Evolutionary conservation across 352 stramenopile genomes (phyloP), one percentile per base, ranked within the genome.

Genomic region (Globisporangium paroecandrum): DNA sequence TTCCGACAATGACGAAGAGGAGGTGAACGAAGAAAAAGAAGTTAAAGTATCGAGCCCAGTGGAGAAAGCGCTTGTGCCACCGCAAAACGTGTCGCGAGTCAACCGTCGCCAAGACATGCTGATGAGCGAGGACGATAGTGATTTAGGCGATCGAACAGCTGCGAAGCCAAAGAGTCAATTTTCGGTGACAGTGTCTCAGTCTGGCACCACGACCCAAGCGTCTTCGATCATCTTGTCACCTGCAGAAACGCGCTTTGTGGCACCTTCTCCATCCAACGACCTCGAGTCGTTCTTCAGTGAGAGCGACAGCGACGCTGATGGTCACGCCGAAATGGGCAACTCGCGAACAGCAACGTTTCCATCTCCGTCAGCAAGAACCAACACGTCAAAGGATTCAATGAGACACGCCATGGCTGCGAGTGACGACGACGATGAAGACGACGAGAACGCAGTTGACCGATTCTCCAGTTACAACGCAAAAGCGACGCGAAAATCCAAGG

Each of bases 231-330:
- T 63, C 4, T 53, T 36, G 18, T 49, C 58, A 8, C 58, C 58
- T 41, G 58, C 18, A 20, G 53, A 58, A 4, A 29, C 25, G 22
- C 56, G 32, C 18, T 55, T 22, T 20, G 22, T 38, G 18, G 41
- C 34, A 34, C 34, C 43, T 12, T 64, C 62, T 13, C 43, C 62
- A 10, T 46, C 54, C 6, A 82, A 85, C 57, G 77, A 84, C 10
- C 71, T 91, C 3, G 83, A 89, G 38, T 75, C 67, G 3, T 91
- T 91, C 69, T 72, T 91, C 41, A 89, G 85, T 41, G 80, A 87
- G 66, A 88, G 77, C 46, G 79, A 79, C 7, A 94, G 83, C 32
- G 83, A 89, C 27, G 78, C 69, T 0, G 58, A 74, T 8, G 46
- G 29, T 32, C 27, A 10, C 18, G 9, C 13, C 13, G 49, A 24